Evolutionary conservation across 139 green algal species (phyloP).

Genomic region (Chlamydomonas incerta): DNA sequence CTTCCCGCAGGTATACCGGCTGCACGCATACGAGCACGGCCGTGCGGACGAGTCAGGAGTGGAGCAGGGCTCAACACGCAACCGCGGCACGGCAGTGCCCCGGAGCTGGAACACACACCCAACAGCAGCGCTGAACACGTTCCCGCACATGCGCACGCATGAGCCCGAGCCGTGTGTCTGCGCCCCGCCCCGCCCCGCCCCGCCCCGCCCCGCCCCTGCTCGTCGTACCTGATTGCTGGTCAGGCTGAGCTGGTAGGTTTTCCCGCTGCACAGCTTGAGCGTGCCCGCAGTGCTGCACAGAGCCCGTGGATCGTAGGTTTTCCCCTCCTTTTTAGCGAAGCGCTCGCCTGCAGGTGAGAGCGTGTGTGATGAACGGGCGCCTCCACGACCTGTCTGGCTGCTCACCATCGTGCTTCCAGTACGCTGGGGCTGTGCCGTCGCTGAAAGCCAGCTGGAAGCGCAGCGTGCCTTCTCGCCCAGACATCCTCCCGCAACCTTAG

Average conservation of each 20-base stretch:
- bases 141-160: too few relatives aligned
- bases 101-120: too few relatives aligned
- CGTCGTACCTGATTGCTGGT: neutral
- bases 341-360: neutral
- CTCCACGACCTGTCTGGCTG: too few relatives aligned
- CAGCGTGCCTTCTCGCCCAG: neutral
- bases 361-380: too few relatives aligned
- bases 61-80: too few relatives aligned
- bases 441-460: neutral
- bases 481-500: too few relatives aligned
- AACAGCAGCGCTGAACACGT: too few relatives aligned
- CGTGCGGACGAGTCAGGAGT: neutral
- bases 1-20: neutral
- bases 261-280: conserved; percentile 8
- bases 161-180: too few relatives aligned
- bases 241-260: conserved; percentile 5
- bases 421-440: neutral
- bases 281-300: conserved; percentile 18
- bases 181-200: too few relatives aligned
- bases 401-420: conserved; percentile 31
- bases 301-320: neutral
- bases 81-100: too few relatives aligned
- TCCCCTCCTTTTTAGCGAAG: neutral
- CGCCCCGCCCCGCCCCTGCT: too few relatives aligned
- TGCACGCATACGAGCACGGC: neutral